Evolutionary conservation across 2,329 filamentous ascomycete genomes (phyloP), one percentile per base, ranked within the genome.

Genomic region (Nakataea oryzae): DNA sequence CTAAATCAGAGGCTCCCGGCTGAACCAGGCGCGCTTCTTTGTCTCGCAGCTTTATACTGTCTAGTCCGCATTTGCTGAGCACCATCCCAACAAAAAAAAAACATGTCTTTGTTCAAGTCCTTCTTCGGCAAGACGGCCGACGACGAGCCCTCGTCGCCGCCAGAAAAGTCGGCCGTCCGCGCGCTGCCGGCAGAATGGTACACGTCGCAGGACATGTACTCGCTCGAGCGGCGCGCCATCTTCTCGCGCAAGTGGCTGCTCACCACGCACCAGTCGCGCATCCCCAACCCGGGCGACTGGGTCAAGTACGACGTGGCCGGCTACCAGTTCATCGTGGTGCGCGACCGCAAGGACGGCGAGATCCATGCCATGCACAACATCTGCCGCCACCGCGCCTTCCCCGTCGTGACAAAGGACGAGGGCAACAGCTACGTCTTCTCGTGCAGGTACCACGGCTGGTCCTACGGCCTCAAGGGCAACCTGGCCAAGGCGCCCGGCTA

Each of bases 361-460:
- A 79, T 86, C 70, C 80, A 83, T 63, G 83, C 78, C 21, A 86
- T 86, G 69, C 84, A 86, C 73, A 86, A 87, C 67, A 76, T 86
- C 47, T 86, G 85, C 71, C 74, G 84, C 2, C 84, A 86, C 69
- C 76, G 84, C 8, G 84, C 84, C 27, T 87, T 81, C 67, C 81
- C 83, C 0, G 78, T 86, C 11, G 81, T 85, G 11, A 76, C 74
- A 4, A 76, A 78, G 56, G 75, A 80, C 3, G 71, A 76, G 12
- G 84, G 84, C 3, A 76, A 76, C 55, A 77, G 77, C 58, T 76
- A 73, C 65, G 78, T 86, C 47, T 76, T 87, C 50, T 75, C 79
- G 0, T 87, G 84, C 74, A 80, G 80, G 63, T 86, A 86, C 67
- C 84, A 86, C 67, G 83, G 83, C 55, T 87, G 84, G 84, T 83